phyloP scores from a whole-genome alignment of 345 rosid species.

The Combretum micranthum region DNA sequence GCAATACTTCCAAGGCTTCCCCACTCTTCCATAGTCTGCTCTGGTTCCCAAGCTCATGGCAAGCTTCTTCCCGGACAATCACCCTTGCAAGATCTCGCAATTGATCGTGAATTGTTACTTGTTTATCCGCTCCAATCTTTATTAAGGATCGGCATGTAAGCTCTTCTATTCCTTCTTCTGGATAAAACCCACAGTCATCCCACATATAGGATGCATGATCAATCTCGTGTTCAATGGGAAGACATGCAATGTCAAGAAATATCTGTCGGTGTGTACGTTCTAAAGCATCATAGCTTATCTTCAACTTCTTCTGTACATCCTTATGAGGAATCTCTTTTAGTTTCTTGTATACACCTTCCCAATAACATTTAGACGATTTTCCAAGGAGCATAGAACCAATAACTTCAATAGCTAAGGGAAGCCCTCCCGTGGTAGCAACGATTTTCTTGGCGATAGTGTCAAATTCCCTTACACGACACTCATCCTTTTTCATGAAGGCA shows the following conservation, averaged over 20 bases:
- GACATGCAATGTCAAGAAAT: constrained; percentile 10
- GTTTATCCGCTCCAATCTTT: background rate
- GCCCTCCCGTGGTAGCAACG: background rate
- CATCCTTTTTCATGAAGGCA: background rate
- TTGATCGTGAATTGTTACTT: background rate
- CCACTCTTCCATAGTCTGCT: constrained; percentile 1
- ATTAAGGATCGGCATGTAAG: background rate
- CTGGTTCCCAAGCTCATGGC: background rate
- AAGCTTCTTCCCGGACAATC: constrained; percentile 1
- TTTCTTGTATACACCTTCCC: constrained; percentile 1
- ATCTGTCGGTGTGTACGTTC: background rate
- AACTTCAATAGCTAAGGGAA: background rate
- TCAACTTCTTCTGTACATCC: background rate
- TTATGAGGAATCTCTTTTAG: background rate
- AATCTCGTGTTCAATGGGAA: background rate
- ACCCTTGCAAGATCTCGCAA: constrained; percentile 3
- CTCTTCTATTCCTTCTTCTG: background rate
- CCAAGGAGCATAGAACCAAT: background rate
- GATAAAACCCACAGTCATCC: constrained; percentile 3
- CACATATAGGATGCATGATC: background rate
- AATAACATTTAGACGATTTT: background rate
- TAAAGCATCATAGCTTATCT: constrained; percentile 2
- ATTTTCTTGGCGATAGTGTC: background rate
- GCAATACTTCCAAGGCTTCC: background rate
- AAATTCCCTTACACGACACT: background rate